A percentile compares a stretch with the other conserved stretches of the same genome.
These are phyloP conservation scores for Sphagnurus paluster DNA, from an alignment of 1,284 basidiomycete genomes.

Conservation along the genomic window DNA sequence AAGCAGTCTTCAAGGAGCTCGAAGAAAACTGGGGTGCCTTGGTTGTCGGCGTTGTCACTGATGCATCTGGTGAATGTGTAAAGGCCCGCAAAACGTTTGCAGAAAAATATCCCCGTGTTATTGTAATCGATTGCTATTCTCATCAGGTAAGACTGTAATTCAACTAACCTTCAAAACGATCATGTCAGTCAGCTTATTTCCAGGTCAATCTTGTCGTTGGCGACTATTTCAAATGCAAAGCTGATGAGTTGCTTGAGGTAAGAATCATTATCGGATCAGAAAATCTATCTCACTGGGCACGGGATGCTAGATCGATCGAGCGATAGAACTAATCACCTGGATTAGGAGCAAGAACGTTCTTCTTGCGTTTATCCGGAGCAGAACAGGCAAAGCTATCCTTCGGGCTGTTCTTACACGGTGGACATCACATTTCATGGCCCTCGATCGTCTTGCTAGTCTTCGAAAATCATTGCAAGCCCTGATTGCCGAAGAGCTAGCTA, in stretches of 20 bases:
- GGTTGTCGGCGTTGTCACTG: slow-evolving; percentile 31
- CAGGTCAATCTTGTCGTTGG: slow-evolving; percentile 42
- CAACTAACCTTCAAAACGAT: slow-evolving; percentile 6
- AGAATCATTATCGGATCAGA: no score
- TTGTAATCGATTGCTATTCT: slow-evolving; percentile 36
- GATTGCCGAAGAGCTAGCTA: not conserved
- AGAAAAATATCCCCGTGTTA: slow-evolving; percentile 23
- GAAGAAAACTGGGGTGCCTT: slow-evolving; percentile 24
- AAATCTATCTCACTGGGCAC: no score
- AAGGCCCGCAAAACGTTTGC: slow-evolving; percentile 27
- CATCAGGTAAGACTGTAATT: slow-evolving; percentile 32
- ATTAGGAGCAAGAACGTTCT: slow-evolving; percentile 21
- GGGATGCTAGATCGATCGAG: slow-evolving; percentile 28
- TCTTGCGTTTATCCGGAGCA: slow-evolving; percentile 22
- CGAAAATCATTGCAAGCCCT: not conserved
- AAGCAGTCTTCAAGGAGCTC: slow-evolving; percentile 21
- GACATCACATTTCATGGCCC: slow-evolving; percentile 31
- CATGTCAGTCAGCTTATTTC: not conserved
- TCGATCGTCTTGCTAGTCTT: not conserved
- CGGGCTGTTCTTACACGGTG: slow-evolving; percentile 32
- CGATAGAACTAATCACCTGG: slow-evolving; percentile 28
- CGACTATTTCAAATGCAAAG: slow-evolving; percentile 35
- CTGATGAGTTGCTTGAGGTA: slow-evolving; percentile 16
- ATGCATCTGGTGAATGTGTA: slow-evolving; percentile 38
- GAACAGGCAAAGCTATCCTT: not conserved